Conservation (phyloP, 2,329 filamentous ascomycete species). For the Aspergillus felis region DNA sequence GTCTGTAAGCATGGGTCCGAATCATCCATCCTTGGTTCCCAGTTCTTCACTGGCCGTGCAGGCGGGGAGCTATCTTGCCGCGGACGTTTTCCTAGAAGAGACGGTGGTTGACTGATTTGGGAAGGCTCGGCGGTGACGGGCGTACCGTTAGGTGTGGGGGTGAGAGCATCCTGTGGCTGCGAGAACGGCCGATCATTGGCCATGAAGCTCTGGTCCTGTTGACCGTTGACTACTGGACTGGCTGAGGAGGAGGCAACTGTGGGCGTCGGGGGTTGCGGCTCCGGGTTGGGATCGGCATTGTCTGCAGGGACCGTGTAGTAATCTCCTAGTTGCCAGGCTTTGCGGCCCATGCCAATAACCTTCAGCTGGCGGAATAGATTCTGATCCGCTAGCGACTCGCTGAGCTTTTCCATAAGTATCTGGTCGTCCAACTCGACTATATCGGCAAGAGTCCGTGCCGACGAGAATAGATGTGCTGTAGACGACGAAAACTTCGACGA, state of each 20-base stretch:
- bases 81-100: conserved; percentile 19
- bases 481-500: not conserved
- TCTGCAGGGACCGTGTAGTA: conserved; percentile 31
- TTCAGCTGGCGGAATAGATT: conserved; percentile 30
- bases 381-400: conserved; percentile 29
- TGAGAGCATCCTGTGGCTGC: not conserved
- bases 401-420: conserved; percentile 28
- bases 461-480: conserved; percentile 2
- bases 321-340: conserved; percentile 35
- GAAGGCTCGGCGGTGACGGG: not conserved
- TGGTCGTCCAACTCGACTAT: conserved; percentile 37
- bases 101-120: not conserved
- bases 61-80: conserved; percentile 11
- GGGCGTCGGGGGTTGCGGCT: conserved; percentile 14
- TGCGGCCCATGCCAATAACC: conserved; percentile 37
- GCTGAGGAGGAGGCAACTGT: conserved; percentile 6
- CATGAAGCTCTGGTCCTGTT: not conserved
- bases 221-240: conserved; percentile 5
- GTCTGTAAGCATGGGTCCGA: conserved; percentile 9
- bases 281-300: conserved; percentile 1
- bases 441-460: conserved; percentile 27
- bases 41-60: not conserved
- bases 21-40: not conserved
- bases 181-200: not conserved
- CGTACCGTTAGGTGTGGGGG: not conserved